Base-by-base conservation (phyloP, 2,329 filamentous ascomycete species). In the Pseudocercospora fuligena region DNA sequence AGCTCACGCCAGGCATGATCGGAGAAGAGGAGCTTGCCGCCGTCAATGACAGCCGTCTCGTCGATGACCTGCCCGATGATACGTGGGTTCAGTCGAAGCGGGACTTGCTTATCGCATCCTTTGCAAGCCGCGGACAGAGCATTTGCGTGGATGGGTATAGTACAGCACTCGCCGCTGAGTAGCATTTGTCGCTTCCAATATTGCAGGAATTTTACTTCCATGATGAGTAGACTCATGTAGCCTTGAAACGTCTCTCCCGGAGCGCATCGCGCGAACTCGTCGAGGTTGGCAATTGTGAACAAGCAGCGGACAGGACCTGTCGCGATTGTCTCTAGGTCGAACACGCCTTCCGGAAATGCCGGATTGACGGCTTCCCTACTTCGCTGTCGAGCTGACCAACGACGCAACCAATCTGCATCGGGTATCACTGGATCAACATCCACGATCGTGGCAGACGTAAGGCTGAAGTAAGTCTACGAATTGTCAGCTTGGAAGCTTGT, bases 381-480 rank as follows among this genome's bases (percentile, higher is more conserved):
- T 11, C 77, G 82, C 68, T 85, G 77, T 0, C 80, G 78, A 16
- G 78, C 77, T 0, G 85, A 82, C 75, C 84, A 85, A 9, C 78
- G 78, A 51, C 83, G 82, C 25, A 89, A 79, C 82, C 86, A 87
- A 19, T 80, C 75, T 1, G 85, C 84, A 66, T 89, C 87, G 0
- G 78, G 76, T 36, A 86, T 83, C 1, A 79, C 73, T 0, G 88
- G 87, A 68, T 89, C 82, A 29, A 89, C 78, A 65, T 89, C 84
- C 11, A 89, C 68, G 68, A 79, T 78, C 0, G 86, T 85, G 16
- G 82, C 83, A 33, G 78, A 74, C 16, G 76, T 79, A n/a, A 82
- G 67, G 16, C 78, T 74, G 9, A 78, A 69, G 63, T 77, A 77
- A 5, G 73, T 71, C 69, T 76, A 43, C 23, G 1, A n/a, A 7